Evolutionary conservation across 257 asterid genomes (phyloP).

Genomic region (Parsonsia alboflavescens): DNA sequence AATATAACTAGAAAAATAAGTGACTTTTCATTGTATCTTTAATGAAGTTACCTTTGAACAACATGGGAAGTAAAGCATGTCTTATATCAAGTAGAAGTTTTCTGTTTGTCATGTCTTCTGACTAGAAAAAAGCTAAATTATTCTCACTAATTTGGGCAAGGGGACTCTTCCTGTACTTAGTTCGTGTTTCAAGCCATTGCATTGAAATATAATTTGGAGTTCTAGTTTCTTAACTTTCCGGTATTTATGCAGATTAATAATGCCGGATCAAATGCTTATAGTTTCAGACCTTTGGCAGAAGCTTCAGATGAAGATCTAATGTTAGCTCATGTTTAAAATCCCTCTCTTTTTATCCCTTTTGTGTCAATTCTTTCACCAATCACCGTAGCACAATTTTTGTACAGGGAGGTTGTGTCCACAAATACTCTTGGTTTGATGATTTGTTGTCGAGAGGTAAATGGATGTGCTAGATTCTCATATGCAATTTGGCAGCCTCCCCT

Average conservation of each 20-base stretch:
- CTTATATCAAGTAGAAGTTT: background rate
- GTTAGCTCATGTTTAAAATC: conserved; percentile 34
- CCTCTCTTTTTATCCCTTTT: conserved; percentile 4
- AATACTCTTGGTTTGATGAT: conserved; percentile 94
- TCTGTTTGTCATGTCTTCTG: background rate
- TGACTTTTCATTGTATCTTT: background rate
- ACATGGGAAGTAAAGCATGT: background rate
- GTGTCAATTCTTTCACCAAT: background rate
- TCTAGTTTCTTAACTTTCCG: conserved; percentile 32
- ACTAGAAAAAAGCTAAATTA: too few species aligned
- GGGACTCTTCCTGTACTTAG: too few species aligned
- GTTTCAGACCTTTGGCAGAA: conserved; percentile 79
- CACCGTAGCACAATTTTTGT: conserved; percentile 15
- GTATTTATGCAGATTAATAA: conserved; percentile 83
- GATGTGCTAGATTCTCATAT: conserved; percentile 11
- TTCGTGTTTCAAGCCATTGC: too few species aligned
- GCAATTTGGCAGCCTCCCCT: conserved; percentile 14
- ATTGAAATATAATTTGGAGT: background rate
- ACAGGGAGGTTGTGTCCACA: conserved; percentile 93
- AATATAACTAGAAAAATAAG: background rate
- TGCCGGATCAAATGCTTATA: conserved; percentile 97
- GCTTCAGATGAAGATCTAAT: conserved; percentile 92
- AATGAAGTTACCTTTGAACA: background rate
- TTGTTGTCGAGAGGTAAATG: conserved; percentile 93
- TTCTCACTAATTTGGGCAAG: too few species aligned